Evolutionary conservation across 2,329 filamentous ascomycete genomes (phyloP).

Genomic region (Zymoseptoria brevis): DNA sequence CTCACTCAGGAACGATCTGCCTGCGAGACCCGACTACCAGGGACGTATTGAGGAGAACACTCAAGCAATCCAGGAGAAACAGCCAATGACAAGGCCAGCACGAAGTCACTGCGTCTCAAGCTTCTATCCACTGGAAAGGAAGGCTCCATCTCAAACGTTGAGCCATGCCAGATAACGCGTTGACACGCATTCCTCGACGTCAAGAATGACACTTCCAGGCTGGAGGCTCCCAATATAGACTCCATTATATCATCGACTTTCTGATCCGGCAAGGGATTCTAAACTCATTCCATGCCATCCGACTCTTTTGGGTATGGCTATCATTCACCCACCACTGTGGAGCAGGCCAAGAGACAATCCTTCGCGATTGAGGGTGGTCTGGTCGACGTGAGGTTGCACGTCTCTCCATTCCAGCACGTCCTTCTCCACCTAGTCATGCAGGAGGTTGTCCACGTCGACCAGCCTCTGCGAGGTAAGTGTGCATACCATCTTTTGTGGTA

Average conservation of each 20-base stretch:
- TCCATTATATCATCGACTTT: slow-evolving; percentile 1
- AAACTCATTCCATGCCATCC: slow-evolving; percentile 26
- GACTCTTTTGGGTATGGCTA: slow-evolving; percentile 22
- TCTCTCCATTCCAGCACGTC: slow-evolving; percentile 18
- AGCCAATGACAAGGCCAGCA: background rate
- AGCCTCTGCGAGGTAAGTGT: slow-evolving; percentile 25
- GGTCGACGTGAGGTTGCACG: slow-evolving; percentile 14
- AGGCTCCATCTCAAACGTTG: background rate
- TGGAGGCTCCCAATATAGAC: background rate
- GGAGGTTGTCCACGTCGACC: slow-evolving; percentile 12
- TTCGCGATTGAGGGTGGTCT: background rate
- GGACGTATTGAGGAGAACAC: background rate
- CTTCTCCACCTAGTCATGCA: slow-evolving; percentile 6
- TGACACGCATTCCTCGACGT: background rate
- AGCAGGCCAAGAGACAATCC: background rate
- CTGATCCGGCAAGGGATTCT: slow-evolving; percentile 22
- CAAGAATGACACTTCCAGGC: background rate
- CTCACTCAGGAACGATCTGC: background rate
- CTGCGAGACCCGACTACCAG: background rate
- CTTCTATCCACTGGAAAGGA: background rate
- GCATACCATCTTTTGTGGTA: slow-evolving; percentile 7
- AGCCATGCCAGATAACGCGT: background rate
- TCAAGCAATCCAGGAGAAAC: background rate
- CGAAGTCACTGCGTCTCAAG: background rate
- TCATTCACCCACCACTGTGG: background rate